Base-by-base conservation (phyloP, 176 grass and related monocot species). In the Phyllostachys edulis region DNA sequence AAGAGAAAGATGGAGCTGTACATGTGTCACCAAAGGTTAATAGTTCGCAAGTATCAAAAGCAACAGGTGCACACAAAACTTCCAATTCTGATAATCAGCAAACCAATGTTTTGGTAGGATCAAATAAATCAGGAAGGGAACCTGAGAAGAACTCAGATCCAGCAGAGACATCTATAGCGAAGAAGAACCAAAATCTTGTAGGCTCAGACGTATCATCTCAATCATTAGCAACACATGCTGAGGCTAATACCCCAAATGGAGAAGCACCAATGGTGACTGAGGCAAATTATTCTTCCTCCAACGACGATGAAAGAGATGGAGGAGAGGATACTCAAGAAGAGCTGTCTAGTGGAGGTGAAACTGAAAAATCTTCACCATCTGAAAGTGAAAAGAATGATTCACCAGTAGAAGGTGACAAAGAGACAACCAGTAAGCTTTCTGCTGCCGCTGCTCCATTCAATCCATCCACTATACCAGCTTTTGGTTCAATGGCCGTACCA, bases 361-460 rank as follows among this genome's bases (percentile, higher is more conserved):
- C 83, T 88, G 93, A 95, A 68, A 97, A 94, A 71, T 82, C 85
- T 62, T 93, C 90, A 76, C 75, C 63, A 65, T 89, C 87, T 82
- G 84, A 89, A 81, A 84, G 87, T 42, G 80, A 91, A 90, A 88
- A 86, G 50, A 88, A 89, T 82, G 88, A 84, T 74, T 63, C 79
- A 82, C 63, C 34, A 16, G 65, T 29, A 65, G 81, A 84, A 82
- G 72, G 72, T 82, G 62, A 86, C 36, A 94, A 90, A 84, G 92
- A 94, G 79, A 73, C 65, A 36, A 70, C 67, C 62, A 98, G 96
- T 77, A 98, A 93, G 67, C 89, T 98, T 63, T 95, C 93, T 88
- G 96, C 96, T 41, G 86, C 96, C 0, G 96, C 96, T 56, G 89
- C 91, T 83, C 96, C 96, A 89, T 98, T 92, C 73, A 95, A 91